These are phyloP conservation scores for Xylaria curta DNA, from an alignment of 495 filamentous ascomycete genomes.

Conservation along the genomic window DNA sequence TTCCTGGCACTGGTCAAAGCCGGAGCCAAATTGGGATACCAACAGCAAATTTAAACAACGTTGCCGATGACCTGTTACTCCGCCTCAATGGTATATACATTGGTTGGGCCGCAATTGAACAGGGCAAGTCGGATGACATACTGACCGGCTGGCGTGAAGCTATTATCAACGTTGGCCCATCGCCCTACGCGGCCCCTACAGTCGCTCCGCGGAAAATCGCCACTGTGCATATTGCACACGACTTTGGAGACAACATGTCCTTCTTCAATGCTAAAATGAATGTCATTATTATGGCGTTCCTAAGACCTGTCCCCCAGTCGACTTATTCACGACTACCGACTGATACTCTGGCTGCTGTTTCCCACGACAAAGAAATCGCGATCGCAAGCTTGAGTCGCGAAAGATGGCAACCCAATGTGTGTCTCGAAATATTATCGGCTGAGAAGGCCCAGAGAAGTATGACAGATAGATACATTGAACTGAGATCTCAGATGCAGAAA, in stretches of 20 bases:
- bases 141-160: slow-evolving; percentile 56
- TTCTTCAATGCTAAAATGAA: slow-evolving; percentile 51
- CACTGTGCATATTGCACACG: slow-evolving; percentile 52
- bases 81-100: slow-evolving; percentile 67
- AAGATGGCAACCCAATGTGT: slow-evolving; percentile 57
- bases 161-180: slow-evolving; percentile 59
- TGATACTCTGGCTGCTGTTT: slow-evolving; percentile 49
- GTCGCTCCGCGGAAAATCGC: slow-evolving; percentile 49
- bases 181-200: slow-evolving; percentile 44
- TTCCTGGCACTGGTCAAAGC: slow-evolving; percentile 42
- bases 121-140: slow-evolving; percentile 28
- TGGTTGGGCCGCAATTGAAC: slow-evolving; percentile 61
- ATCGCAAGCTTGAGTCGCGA: slow-evolving; percentile 60
- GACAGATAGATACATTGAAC: slow-evolving; percentile 48
- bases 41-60: slow-evolving; percentile 49
- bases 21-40: slow-evolving; percentile 41
- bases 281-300: slow-evolving; percentile 62
- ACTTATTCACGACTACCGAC: slow-evolving; percentile 45
- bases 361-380: slow-evolving; percentile 56
- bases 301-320: slow-evolving; percentile 47
- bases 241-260: slow-evolving; percentile 47
- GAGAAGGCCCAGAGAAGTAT: slow-evolving; percentile 37
- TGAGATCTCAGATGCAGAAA: slow-evolving; percentile 52
- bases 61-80: slow-evolving; percentile 53
- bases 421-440: slow-evolving; percentile 34